phyloP scores from a whole-genome alignment of 371 early-diverging fungal species.

The Apophysomyces ossiformis region DNA sequence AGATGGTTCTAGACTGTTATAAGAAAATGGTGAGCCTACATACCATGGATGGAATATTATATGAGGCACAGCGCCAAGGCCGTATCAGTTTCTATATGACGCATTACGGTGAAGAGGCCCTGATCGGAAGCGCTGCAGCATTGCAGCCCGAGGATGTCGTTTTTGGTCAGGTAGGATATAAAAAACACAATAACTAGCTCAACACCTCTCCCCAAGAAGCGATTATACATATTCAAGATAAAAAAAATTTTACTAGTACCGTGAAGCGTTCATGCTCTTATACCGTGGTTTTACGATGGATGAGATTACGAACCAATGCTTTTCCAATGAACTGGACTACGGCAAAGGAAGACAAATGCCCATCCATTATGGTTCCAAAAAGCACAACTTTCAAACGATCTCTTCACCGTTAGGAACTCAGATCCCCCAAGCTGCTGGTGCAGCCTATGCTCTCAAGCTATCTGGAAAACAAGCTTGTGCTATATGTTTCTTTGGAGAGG shows the following conservation, averaged over 20 bases:
- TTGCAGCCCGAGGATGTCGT: constrained; percentile 84
- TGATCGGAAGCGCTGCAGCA: constrained; percentile 91
- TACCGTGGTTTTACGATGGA: constrained; percentile 94
- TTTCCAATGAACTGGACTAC: constrained; percentile 84
- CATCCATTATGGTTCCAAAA: constrained; percentile 91
- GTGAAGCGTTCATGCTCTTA: constrained; percentile 92
- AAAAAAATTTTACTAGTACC: constrained; percentile 65
- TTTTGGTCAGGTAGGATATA: constrained; percentile 65
- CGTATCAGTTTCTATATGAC: constrained; percentile 99
- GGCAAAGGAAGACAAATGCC: constrained; percentile 99
- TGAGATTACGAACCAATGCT: constrained; percentile 96
- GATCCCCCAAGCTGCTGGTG: constrained; percentile 98
- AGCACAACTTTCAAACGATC: constrained; percentile 93
- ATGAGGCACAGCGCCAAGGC: constrained; percentile 97
- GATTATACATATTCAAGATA: background rate
- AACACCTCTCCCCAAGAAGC: background rate
- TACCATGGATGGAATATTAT: constrained; percentile 91
- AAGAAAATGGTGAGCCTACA: constrained; percentile 89
- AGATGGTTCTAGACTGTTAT: constrained; percentile 80
- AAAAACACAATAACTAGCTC: too few relatives aligned
- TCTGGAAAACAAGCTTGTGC: constrained; percentile 76
- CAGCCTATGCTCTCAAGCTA: constrained; percentile 93
- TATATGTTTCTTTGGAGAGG: constrained; percentile 97
- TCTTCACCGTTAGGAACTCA: constrained; percentile 97
- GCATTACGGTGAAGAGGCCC: constrained; percentile 96